Percentiles rank a stretch among this genome's conserved stretches.
These are phyloP conservation scores for Ogataea sp. DNA, from an alignment of 805 yeast genomes.

Conservation along the genomic window DNA sequence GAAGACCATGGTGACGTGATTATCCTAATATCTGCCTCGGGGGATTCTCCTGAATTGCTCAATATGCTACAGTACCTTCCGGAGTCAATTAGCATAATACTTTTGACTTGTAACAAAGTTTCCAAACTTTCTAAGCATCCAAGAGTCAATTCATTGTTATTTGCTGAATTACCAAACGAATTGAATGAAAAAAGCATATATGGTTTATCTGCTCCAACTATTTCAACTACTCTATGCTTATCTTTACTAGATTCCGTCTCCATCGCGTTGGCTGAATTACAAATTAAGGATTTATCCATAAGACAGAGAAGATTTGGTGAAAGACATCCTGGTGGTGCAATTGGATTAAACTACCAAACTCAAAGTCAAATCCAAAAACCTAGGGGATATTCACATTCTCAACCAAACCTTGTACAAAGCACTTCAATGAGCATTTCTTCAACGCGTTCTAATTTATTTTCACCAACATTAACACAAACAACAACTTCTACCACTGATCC, in stretches of 20 bases:
- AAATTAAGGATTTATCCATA: conserved; percentile 44
- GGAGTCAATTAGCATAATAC: conserved; percentile 40
- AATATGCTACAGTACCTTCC: conserved; percentile 52
- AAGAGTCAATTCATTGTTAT: conserved; percentile 43
- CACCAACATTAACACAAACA: neutral
- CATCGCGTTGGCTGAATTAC: conserved; percentile 62
- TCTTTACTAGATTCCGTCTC: conserved; percentile 74
- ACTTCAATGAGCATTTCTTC: conserved; percentile 7
- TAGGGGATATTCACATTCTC: neutral
- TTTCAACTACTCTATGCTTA: conserved; percentile 70
- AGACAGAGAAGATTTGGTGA: conserved; percentile 54
- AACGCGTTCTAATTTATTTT: neutral
- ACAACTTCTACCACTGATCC: neutral
- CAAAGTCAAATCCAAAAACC: neutral
- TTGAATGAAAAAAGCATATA: conserved; percentile 56
- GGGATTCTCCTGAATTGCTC: conserved; percentile 72
- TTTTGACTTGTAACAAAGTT: conserved; percentile 55
- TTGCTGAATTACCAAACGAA: conserved; percentile 52
- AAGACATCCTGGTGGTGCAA: conserved; percentile 89
- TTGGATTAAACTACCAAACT: conserved; percentile 46
- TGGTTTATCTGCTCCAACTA: conserved; percentile 84
- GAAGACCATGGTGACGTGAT: conserved; percentile 48
- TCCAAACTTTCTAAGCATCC: conserved; percentile 47
- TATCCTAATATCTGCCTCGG: conserved; percentile 69
- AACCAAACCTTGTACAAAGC: conserved; percentile 3